phyloP scores from a whole-genome alignment of 257 asterid species.

The Orobanche coerulescens region DNA sequence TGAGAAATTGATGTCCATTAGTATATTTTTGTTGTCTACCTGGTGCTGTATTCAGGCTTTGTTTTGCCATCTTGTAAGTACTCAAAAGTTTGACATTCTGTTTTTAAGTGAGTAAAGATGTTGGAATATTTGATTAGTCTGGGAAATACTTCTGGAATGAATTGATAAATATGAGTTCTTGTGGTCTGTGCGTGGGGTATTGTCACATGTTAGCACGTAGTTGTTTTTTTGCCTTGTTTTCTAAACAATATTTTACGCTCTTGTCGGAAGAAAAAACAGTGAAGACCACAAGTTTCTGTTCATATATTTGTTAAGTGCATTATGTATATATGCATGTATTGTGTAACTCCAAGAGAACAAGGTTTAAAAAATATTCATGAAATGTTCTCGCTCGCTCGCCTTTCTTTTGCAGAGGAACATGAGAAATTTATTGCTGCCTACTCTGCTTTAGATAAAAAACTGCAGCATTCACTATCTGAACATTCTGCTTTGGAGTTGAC shows the following conservation, averaged over 20 bases:
- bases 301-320: not conserved
- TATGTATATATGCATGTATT: not conserved
- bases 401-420: constrained; percentile 61
- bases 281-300: not conserved
- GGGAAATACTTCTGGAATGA: not conserved
- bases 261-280: not conserved
- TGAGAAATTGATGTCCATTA: not conserved
- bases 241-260: not conserved
- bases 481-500: constrained; percentile 49
- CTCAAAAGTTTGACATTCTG: not conserved
- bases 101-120: not conserved
- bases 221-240: not conserved
- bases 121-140: not conserved
- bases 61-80: not conserved
- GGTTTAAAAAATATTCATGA: not conserved
- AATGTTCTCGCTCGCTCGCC: no score
- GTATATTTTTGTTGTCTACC: not conserved
- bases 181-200: not conserved
- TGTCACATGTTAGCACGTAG: not conserved
- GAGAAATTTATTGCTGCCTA: constrained; percentile 68
- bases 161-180: not conserved
- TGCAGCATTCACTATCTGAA: constrained; percentile 60
- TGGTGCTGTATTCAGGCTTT: not conserved
- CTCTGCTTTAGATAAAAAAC: constrained; percentile 54
- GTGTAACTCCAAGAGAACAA: not conserved